Conservation (phyloP, 805 yeast genomes). For the Groenewaldozyma salmanticensis region DNA sequence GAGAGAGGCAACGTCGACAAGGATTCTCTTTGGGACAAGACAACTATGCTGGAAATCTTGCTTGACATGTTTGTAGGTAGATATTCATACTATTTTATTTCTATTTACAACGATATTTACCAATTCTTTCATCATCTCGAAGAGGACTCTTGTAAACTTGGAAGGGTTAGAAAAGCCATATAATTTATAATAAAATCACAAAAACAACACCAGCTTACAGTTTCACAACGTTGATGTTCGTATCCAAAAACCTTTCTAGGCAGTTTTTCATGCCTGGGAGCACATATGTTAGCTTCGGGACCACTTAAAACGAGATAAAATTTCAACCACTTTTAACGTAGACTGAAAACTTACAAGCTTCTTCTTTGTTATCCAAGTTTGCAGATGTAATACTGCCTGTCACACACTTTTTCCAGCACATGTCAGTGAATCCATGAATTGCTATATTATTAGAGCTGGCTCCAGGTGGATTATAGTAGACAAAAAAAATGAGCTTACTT, state of each 20-base stretch:
- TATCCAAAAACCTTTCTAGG: conserved; percentile 76
- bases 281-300: background rate
- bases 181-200: too few relatives aligned
- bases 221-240: conserved; percentile 76
- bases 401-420: conserved; percentile 85
- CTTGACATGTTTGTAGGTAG: conserved; percentile 1
- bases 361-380: conserved; percentile 49
- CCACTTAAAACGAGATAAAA: background rate
- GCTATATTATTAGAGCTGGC: conserved; percentile 25
- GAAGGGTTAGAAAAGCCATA: too few relatives aligned
- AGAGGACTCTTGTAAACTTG: background rate
- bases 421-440: conserved; percentile 79
- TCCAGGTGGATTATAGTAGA: background rate
- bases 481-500: conserved; percentile 4
- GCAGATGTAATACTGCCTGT: conserved; percentile 28
- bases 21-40: conserved; percentile 4
- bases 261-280: conserved; percentile 48
- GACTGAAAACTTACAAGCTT: conserved; percentile 42
- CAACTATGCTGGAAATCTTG: background rate
- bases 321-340: background rate
- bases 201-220: conserved; percentile 9
- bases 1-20: conserved; percentile 5
- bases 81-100: conserved; percentile 1
- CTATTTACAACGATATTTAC: background rate
- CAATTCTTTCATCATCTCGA: background rate